These are phyloP conservation scores for Tetradesmus obliquus DNA, from an alignment of 139 green algal genomes.

Conservation along the genomic window DNA sequence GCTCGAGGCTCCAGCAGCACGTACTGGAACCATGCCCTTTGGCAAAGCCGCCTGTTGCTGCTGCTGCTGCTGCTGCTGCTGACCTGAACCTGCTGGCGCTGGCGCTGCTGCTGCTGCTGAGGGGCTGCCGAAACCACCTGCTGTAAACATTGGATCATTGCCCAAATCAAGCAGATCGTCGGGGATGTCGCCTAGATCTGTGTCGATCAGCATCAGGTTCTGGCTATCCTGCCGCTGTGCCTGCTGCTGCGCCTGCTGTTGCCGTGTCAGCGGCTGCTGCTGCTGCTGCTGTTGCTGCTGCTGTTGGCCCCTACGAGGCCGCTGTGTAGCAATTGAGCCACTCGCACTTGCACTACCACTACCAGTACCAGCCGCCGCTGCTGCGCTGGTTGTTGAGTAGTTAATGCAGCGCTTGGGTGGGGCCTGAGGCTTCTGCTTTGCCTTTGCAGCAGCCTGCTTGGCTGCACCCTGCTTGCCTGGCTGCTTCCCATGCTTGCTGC, in stretches of 20 bases:
- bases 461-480: neutral
- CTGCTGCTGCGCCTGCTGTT: neutral
- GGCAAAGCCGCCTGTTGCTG: neutral
- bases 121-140: neutral
- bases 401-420: neutral
- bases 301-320: conserved; percentile 20
- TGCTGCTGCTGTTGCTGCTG: neutral
- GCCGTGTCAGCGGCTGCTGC: neutral
- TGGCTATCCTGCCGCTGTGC: neutral
- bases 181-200: conserved; percentile 17
- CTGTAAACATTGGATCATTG: conserved; percentile 32
- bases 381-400: neutral
- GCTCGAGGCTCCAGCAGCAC: neutral
- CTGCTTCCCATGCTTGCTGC: conserved; percentile 3
- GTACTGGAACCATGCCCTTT: neutral
- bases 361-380: neutral
- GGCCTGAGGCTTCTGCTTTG: conserved; percentile 3
- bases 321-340: neutral
- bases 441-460: neutral
- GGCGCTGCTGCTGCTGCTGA: neutral
- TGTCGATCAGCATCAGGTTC: conserved; percentile 24
- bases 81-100: neutral
- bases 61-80: conserved; percentile 23
- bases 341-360: neutral
- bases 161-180: conserved; percentile 26